Percentiles rank a stretch among this genome's conserved stretches.
phyloP scores from a whole-genome alignment of 2,329 filamentous ascomycete species.

The Colletotrichum zoysiae region DNA sequence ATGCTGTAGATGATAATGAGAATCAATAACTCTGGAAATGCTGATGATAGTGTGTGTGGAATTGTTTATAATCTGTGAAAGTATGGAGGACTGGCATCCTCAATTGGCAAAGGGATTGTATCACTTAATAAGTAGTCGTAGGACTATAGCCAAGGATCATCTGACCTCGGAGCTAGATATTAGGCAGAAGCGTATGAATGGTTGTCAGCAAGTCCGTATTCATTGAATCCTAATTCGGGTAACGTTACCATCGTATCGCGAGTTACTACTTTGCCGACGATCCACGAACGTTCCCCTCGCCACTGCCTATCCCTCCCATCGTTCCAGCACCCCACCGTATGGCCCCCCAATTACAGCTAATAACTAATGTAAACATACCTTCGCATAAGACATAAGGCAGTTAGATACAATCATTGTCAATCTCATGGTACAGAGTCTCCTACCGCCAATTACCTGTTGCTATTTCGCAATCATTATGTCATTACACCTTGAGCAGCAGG shows the following conservation, averaged over 20 bases:
- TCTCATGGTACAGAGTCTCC: background rate
- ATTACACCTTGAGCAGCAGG: background rate
- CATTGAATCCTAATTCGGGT: slow-evolving; percentile 11
- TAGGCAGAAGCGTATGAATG: background rate
- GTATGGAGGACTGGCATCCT: background rate
- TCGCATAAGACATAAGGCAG: background rate
- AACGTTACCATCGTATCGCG: slow-evolving; percentile 27
- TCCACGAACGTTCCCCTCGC: slow-evolving; percentile 19
- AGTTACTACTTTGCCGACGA: slow-evolving; percentile 4
- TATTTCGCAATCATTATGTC: slow-evolving; percentile 1
- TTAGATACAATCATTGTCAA: background rate
- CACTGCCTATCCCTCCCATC: slow-evolving; percentile 12
- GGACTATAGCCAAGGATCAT: background rate
- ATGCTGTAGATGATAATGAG: slow-evolving; percentile 3
- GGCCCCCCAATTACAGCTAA: slow-evolving; percentile 1
- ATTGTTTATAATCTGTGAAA: background rate
- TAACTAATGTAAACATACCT: background rate
- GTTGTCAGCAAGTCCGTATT: background rate
- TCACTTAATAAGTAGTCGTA: slow-evolving; percentile 21
- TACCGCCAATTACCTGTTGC: slow-evolving; percentile 3
- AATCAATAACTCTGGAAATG: background rate
- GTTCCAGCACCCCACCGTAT: slow-evolving; percentile 2
- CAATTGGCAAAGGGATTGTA: background rate
- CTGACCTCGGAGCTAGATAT: background rate
- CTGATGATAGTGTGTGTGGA: background rate